Percentiles rank a stretch among this genome's conserved stretches.
Evolutionary conservation across 2,329 filamentous ascomycete species (phyloP).

Genomic region (Botrytis fragariae): DNA sequence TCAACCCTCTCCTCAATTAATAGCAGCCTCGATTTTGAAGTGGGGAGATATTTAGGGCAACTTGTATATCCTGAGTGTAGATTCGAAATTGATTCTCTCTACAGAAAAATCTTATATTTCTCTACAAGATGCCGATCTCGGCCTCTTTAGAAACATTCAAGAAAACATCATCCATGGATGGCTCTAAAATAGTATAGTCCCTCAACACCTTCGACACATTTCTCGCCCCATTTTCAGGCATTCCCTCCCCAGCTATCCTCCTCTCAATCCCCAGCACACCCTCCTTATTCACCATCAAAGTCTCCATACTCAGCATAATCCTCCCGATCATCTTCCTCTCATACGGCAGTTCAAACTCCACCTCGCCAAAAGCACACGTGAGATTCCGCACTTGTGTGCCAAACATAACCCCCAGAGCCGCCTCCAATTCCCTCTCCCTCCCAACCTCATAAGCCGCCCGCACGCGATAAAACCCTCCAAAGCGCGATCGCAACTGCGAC

Average conservation of each 20-base stretch:
- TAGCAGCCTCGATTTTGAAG: neutral
- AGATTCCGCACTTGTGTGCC: neutral
- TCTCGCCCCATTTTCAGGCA: neutral
- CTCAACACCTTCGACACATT: neutral
- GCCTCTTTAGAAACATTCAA: neutral
- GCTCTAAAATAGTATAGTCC: neutral
- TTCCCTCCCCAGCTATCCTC: neutral
- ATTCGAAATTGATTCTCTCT: neutral
- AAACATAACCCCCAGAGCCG: neutral
- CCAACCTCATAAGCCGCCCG: neutral
- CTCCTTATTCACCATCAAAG: neutral
- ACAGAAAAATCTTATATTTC: neutral
- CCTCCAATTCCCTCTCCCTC: neutral
- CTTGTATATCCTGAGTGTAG: neutral
- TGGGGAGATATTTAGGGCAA: neutral
- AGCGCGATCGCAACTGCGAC: neutral
- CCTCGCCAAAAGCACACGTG: neutral
- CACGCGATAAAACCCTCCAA: neutral
- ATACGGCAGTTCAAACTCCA: neutral
- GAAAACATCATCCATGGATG: neutral
- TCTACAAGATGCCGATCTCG: neutral
- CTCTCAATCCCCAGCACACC: neutral
- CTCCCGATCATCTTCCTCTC: neutral
- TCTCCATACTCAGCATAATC: constrained; percentile 1
- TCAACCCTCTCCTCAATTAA: neutral